Base-by-base conservation (phyloP, 108 stramenopile genomes). In the Skeletonema marinoi region DNA sequence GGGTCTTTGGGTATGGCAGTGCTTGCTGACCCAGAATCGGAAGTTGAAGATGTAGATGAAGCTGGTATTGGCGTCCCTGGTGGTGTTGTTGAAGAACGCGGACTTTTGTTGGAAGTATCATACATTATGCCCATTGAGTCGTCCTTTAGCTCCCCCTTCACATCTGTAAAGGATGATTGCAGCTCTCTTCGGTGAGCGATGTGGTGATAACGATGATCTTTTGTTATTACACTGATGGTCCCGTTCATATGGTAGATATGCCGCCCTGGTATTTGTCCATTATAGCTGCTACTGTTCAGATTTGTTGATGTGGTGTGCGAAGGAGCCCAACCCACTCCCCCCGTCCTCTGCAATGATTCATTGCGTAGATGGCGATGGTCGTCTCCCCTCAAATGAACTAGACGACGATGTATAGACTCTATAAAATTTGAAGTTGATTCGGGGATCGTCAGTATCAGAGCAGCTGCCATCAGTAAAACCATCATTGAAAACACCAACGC, bases 1-100 rank as follows among this genome's bases (percentile, higher is more conserved):
- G 93, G 78, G 68, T 83, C 79, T 73, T 70, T 73, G 31, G 72
- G 79, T 51, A 69, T 68, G n/a, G 69, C 66, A 31, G 72, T 56
- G 54, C 54, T 56, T 56, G 54, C 10, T 29, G 54, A 56, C 5
- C 54, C 54, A 8, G 54, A 56, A 56, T 56, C 54, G 8, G 54
- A 9, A 19, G 19, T 25, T 56, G 54, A 25, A 2, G 54, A 25
- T 21, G 21, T 25, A 0, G 54, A 9, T 56, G 54, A 56, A 21
- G 54, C 54, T 56, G 54, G 54, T 25, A 25, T 56, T 56, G 54
- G 39, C 10, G 39, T 12, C 39, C 39, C 39, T 11, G 11, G 12
- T 41, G 39, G 54, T 25, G 25, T 56, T 56, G 54, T 56, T 25
- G 54, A 56, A 56, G 54, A 46, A 16, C 44, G 25, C 9, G 54